Conservation (phyloP, 2,329 filamentous ascomycete genomes). For the Mycosphaerella sp. region DNA sequence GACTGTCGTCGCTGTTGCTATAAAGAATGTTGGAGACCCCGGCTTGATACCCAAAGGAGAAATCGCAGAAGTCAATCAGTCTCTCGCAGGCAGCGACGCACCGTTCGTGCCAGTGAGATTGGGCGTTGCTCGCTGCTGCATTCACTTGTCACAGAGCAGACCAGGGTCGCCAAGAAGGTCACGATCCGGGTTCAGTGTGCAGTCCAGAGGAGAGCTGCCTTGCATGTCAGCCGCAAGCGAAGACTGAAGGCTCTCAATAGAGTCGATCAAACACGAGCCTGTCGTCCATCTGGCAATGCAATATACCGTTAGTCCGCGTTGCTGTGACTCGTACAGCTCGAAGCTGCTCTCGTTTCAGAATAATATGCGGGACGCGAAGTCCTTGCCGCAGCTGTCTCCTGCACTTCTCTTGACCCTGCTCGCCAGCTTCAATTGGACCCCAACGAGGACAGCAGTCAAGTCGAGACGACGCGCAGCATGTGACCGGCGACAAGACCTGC, state of each 20-base stretch:
- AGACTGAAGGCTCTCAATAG: not conserved
- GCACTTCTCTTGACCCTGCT: not conserved
- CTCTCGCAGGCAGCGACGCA: not conserved
- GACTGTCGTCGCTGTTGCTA: not conserved
- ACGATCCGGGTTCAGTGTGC: not conserved
- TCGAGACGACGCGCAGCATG: not conserved
- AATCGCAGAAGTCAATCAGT: not conserved
- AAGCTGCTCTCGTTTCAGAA: slow-evolving; percentile 11
- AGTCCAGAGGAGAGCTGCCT: not conserved
- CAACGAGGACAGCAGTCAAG: not conserved
- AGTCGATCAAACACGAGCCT: not conserved
- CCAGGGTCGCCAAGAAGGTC: not conserved
- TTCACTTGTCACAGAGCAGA: not conserved
- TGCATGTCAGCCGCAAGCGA: slow-evolving; percentile 10
- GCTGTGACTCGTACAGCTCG: not conserved
- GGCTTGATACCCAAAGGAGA: not conserved
- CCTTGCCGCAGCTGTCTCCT: slow-evolving; percentile 3
- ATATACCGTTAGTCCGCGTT: slow-evolving; percentile 13
- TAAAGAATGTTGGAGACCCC: not conserved
- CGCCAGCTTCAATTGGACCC: not conserved
- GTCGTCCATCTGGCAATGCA: not conserved
- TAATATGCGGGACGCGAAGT: slow-evolving; percentile 9
- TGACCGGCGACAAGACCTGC: not conserved
- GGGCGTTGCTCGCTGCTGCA: not conserved
- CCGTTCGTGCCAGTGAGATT: not conserved